These are phyloP conservation scores for Aspergillus nanangensis DNA, from an alignment of 495 filamentous ascomycete species.

Conservation along the genomic window DNA sequence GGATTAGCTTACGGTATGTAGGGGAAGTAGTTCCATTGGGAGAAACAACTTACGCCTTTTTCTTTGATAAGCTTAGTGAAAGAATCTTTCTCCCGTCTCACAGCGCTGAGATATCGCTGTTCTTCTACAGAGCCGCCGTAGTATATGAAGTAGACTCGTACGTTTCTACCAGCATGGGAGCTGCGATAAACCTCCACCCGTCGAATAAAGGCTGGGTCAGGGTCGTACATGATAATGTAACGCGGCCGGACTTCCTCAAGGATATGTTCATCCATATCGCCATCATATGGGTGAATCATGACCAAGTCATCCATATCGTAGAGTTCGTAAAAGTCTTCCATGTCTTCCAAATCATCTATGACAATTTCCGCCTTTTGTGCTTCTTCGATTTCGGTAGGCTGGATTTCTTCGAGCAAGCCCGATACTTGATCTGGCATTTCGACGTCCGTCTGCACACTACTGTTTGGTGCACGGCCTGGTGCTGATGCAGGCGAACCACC, in stretches of 20 bases:
- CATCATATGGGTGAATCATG: slow-evolving; percentile 87
- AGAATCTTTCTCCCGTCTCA: slow-evolving; percentile 89
- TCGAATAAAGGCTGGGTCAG: slow-evolving; percentile 91
- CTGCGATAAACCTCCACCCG: slow-evolving; percentile 94
- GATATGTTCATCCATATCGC: slow-evolving; percentile 93
- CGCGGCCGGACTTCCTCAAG: slow-evolving; percentile 88
- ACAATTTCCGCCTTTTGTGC: slow-evolving; percentile 68
- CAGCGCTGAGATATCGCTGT: slow-evolving; percentile 84
- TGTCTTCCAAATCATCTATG: slow-evolving; percentile 81
- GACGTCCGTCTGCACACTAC: slow-evolving; percentile 70
- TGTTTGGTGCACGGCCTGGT: slow-evolving; percentile 54
- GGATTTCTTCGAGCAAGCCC: slow-evolving; percentile 59
- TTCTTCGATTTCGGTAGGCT: slow-evolving; percentile 60
- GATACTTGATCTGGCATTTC: slow-evolving; percentile 75
- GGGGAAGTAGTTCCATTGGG: background rate
- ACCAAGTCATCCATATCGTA: slow-evolving; percentile 90
- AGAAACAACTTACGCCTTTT: slow-evolving; percentile 53
- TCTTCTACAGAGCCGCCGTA: slow-evolving; percentile 95
- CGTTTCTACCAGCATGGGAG: slow-evolving; percentile 82
- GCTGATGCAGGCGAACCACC: slow-evolving; percentile 57
- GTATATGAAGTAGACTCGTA: slow-evolving; percentile 93
- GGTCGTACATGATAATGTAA: slow-evolving; percentile 98
- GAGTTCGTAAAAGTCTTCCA: slow-evolving; percentile 85
- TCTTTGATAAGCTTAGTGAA: slow-evolving; percentile 93
- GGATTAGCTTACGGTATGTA: slow-evolving; percentile 7